These are phyloP conservation scores for Monilinia aucupariae DNA, from an alignment of 2,329 filamentous ascomycete species.

Conservation along the genomic window DNA sequence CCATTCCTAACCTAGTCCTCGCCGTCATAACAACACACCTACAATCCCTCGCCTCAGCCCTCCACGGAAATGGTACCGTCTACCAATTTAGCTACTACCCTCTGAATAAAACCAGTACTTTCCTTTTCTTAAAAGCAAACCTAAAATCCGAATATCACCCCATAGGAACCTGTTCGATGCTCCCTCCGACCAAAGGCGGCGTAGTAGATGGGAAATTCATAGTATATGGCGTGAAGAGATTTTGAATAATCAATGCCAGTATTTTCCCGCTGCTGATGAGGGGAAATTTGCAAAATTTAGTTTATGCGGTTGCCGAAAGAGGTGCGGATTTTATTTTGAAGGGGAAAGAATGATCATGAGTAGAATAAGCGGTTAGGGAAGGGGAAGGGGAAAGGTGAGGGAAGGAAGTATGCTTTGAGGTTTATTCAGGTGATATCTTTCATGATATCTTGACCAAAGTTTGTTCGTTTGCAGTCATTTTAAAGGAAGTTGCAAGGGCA, in stretches of 20 bases:
- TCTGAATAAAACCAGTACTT: background rate
- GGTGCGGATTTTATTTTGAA: slow-evolving; percentile 1
- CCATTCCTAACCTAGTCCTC: background rate
- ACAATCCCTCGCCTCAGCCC: slow-evolving; percentile 1
- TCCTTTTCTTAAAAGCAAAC: background rate
- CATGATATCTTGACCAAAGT: background rate
- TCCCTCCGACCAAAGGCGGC: background rate
- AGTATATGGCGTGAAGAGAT: slow-evolving; percentile 14
- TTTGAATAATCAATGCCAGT: slow-evolving; percentile 11
- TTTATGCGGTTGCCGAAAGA: slow-evolving; percentile 15
- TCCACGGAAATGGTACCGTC: background rate
- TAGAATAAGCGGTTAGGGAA: background rate
- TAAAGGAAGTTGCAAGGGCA: background rate
- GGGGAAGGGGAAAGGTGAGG: no score
- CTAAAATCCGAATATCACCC: slow-evolving; percentile 10
- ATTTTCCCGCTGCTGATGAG: slow-evolving; percentile 15
- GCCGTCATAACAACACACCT: background rate
- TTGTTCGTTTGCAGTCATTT: background rate
- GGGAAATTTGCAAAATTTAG: slow-evolving; percentile 10
- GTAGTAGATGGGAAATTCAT: slow-evolving; percentile 15
- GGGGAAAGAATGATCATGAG: background rate
- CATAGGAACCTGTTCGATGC: slow-evolving; percentile 16
- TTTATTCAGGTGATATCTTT: background rate
- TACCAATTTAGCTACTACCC: background rate
- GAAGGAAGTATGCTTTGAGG: background rate